Base-by-base conservation (phyloP, 768 basidiomycete genomes). In the Hygrophorus russula region DNA sequence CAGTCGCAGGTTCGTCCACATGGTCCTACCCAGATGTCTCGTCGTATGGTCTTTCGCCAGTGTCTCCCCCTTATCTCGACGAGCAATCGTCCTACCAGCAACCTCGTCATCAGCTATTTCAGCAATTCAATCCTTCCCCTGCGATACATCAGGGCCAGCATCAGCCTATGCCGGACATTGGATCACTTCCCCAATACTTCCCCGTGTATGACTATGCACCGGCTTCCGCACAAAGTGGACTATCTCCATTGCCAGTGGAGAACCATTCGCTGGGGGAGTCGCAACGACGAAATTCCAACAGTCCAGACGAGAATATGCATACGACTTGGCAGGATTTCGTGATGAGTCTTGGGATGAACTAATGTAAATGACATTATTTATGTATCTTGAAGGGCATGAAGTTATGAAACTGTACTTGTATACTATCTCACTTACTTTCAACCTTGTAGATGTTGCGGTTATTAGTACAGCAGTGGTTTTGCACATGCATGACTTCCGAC, bases 281-380 rank as follows among this genome's bases (percentile, higher is more conserved):
- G 24, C 24, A 24, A 24, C 24, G 24, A 24, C 24, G 24, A 24
- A 57, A 66, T 2, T 74, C 79, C 1, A 75, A 73, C 14, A 76
- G 78, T 0, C 79, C 79, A 0, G 78, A 79, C 46, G 66, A 59
- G 18, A 79, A 73, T 51, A 73, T 81, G 68, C 73, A 78, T 19
- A 60, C 71, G 10, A 75, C 73, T 4, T 81, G 79, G 79, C 67
- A 75, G 44, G 77, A 81, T 19, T 80, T 80, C 52, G 78, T 80
- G 10, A 63, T 64, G 20, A 63, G 60, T 13, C 54, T 71, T 63
- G 66, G 61, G 58, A 53, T 47, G 41, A 49, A 36, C 19, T 41
- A 11, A 41, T 17, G 19, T 12, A 18, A 6, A 28, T 31, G 12
- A 39, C 28, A n/a, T 37, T 5, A 30, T 10, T 14, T 42, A n/a